These are phyloP conservation scores for Phaeosphaeriaceae sp. DNA, from an alignment of 2,329 filamentous ascomycete species.

Conservation along the genomic window DNA sequence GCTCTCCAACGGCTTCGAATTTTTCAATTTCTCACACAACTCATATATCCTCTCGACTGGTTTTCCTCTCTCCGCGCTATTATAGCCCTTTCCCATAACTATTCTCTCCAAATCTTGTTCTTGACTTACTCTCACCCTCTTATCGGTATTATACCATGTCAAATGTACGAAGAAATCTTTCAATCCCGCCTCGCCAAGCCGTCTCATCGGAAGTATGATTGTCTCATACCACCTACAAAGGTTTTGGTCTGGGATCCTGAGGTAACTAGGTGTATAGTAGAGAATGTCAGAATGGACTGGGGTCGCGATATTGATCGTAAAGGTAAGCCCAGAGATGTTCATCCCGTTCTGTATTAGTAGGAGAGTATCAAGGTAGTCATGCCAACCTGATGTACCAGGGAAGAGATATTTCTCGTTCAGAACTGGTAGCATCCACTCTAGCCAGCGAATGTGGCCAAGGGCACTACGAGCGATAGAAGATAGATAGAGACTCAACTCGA, in stretches of 20 bases:
- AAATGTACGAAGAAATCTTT: conserved; percentile 15
- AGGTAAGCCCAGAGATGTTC: conserved; percentile 9
- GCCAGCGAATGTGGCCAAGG: conserved; percentile 11
- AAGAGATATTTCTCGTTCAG: not conserved
- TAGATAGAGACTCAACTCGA: conserved; percentile 14
- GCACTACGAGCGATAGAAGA: conserved; percentile 10
- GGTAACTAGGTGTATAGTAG: not conserved
- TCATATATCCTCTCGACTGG: not conserved
- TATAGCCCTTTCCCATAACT: conserved; percentile 5
- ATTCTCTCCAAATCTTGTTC: conserved; percentile 3
- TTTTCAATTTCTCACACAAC: no score
- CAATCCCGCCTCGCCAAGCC: conserved; percentile 4
- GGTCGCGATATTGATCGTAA: conserved; percentile 13
- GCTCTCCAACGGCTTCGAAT: no score
- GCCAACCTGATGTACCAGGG: conserved; percentile 4
- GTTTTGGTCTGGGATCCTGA: not conserved
- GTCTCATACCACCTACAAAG: conserved; percentile 2
- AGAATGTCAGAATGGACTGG: no score
- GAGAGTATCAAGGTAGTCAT: conserved; percentile 18
- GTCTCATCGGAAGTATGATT: conserved; percentile 4
- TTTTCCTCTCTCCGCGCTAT: conserved; percentile 6
- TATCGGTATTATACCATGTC: not conserved
- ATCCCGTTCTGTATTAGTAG: conserved; percentile 15
- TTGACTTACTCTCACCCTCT: not conserved
- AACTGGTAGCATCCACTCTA: conserved; percentile 11